A percentile compares a stretch with the other conserved stretches of the same genome.
phyloP scores from a whole-genome alignment of 495 filamentous ascomycete species.

The Penicillium daleae region DNA sequence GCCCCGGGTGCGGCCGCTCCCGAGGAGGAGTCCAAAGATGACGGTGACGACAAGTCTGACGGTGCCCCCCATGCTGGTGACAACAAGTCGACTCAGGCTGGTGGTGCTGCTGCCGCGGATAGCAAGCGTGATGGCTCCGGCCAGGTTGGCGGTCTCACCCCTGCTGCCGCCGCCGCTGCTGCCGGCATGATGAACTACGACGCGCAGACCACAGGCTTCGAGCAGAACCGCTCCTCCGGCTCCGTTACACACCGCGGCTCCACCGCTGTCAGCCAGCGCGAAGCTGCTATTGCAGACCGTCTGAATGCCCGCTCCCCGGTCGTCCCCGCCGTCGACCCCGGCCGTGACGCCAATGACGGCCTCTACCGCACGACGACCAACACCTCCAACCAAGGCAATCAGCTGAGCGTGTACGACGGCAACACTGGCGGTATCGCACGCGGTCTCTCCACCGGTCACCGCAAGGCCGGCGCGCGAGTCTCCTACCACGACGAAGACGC shows the following conservation, averaged over 20 bases:
- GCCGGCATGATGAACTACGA: constrained; percentile 3
- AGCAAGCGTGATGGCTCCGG: constrained; percentile 35
- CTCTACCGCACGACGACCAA: constrained; percentile 36
- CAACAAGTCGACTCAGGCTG: constrained; percentile 12
- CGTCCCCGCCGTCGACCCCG: constrained; percentile 42
- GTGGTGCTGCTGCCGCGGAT: constrained; percentile 18
- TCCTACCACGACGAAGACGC: constrained; percentile 20
- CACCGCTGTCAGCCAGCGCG: constrained; percentile 35
- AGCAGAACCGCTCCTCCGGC: constrained; percentile 35
- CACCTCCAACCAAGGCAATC: constrained; percentile 30
- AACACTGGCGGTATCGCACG: constrained; percentile 35
- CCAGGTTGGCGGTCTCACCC: constrained; percentile 20
- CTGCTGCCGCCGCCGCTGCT: constrained; percentile 11
- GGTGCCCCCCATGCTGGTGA: constrained; percentile 11
- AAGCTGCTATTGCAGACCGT: constrained; percentile 47
- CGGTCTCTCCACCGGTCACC: constrained; percentile 45
- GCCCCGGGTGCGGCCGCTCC: constrained; percentile 73
- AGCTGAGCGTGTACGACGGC: constrained; percentile 31
- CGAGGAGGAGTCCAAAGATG: constrained; percentile 62
- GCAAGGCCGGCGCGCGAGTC: constrained; percentile 36
- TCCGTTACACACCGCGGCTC: constrained; percentile 39
- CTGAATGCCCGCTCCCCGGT: constrained; percentile 48
- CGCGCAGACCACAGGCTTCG: constrained; percentile 22
- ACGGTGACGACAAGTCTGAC: constrained; percentile 59
- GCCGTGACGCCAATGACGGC: constrained; percentile 32